Evolutionary conservation across 208 protist species (phyloP).

Genomic region (Jaenimonas drosophilae): DNA sequence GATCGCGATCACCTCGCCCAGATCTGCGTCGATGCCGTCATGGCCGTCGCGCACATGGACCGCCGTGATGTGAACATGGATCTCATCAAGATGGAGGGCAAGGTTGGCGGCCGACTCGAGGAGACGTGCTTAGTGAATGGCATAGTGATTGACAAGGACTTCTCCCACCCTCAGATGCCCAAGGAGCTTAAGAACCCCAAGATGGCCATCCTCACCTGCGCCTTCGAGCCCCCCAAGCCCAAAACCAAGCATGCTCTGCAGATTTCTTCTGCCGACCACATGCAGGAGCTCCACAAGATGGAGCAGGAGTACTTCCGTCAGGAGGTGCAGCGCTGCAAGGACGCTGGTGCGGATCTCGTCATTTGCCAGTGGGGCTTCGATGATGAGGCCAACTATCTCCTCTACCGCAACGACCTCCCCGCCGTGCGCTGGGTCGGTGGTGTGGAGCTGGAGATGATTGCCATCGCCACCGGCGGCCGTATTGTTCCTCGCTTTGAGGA

Average conservation of each 20-base stretch:
- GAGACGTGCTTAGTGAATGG: conserved; percentile 97
- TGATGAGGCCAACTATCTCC: conserved; percentile 99
- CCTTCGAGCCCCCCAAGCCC: conserved; percentile 99
- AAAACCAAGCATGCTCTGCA: conserved; percentile 99
- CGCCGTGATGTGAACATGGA: conserved; percentile 99
- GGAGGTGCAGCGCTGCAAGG: conserved; percentile 91
- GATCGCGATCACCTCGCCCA: conserved; percentile 95
- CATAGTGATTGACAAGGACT: conserved; percentile 99
- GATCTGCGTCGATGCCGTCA: conserved; percentile 98
- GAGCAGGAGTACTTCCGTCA: conserved; percentile 99
- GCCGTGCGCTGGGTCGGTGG: conserved; percentile 99
- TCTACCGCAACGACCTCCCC: conserved; percentile 98
- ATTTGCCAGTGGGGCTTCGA: conserved; percentile 99
- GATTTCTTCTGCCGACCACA: conserved; percentile 93
- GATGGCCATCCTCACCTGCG: conserved; percentile 99
- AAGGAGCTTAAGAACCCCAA: conserved; percentile 96
- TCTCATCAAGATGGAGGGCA: conserved; percentile 99
- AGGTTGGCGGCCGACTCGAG: conserved; percentile 96
- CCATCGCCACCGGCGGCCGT: conserved; percentile 98
- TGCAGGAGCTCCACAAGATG: conserved; percentile 92
- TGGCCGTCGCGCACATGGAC: conserved; percentile 98
- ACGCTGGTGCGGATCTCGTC: conserved; percentile 96
- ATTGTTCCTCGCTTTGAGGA: conserved; percentile 99
- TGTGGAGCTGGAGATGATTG: conserved; percentile 99
- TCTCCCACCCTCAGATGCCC: conserved; percentile 96